A percentile compares a stretch with the other conserved stretches of the same genome.
phyloP scores from a whole-genome alignment of 2,329 filamentous ascomycete species.

The Apiospora rasikravindrae region DNA sequence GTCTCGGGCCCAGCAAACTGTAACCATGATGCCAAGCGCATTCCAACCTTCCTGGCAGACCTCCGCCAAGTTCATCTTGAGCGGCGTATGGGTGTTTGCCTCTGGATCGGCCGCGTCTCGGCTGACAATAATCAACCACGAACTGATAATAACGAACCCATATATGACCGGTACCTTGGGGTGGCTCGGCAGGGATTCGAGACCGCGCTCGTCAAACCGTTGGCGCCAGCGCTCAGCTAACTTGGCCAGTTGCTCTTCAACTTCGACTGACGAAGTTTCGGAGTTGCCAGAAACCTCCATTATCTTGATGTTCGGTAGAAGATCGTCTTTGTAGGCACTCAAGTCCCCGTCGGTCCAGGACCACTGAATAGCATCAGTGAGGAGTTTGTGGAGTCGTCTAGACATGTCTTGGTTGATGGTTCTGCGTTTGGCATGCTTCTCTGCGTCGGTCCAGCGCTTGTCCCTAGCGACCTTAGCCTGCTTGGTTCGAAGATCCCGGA shows the following conservation, averaged over 20 bases:
- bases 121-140: slow-evolving; percentile 39
- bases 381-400: slow-evolving; percentile 28
- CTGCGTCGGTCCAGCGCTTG: slow-evolving; percentile 5
- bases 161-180: slow-evolving; percentile 35
- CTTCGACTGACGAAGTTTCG: slow-evolving; percentile 26
- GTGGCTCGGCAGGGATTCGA: slow-evolving; percentile 3
- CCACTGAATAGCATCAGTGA: slow-evolving; percentile 34
- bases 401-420: slow-evolving; percentile 28
- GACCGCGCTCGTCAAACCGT: slow-evolving; percentile 1
- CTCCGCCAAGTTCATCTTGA: slow-evolving; percentile 38
- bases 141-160: slow-evolving; percentile 38
- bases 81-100: slow-evolving; percentile 33
- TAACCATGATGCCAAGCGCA: slow-evolving; percentile 39
- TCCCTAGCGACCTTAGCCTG: slow-evolving; percentile 21
- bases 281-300: slow-evolving; percentile 27
- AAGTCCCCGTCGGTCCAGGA: slow-evolving; percentile 34
- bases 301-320: slow-evolving; percentile 33
- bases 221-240: slow-evolving; percentile 32
- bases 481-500: slow-evolving; percentile 19
- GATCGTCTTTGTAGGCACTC: slow-evolving; percentile 25
- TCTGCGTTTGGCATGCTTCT: slow-evolving; percentile 1
- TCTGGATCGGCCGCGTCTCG: slow-evolving; percentile 34
- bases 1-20: slow-evolving; percentile 41
- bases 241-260: slow-evolving; percentile 30
- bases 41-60: slow-evolving; percentile 40